phyloP scores from a whole-genome alignment of 2,329 filamentous ascomycete species.

The Hypoxylon sp. region DNA sequence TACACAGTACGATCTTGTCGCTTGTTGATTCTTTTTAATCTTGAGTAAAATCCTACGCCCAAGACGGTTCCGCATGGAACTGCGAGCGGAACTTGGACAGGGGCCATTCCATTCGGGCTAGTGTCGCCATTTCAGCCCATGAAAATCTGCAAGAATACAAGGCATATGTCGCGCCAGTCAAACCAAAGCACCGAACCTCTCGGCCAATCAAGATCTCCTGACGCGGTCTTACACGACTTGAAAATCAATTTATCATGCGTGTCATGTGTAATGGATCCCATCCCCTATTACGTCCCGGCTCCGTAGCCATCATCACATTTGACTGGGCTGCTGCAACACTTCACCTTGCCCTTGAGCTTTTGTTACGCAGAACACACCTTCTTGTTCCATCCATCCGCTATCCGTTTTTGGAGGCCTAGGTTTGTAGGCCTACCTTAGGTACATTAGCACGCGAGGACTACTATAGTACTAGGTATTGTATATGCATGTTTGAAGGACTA shows the following conservation, averaged over 20 bases:
- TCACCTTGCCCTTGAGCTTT: slow-evolving; percentile 34
- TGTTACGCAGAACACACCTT: slow-evolving; percentile 43
- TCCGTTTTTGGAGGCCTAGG: slow-evolving; percentile 20
- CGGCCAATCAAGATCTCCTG: slow-evolving; percentile 55
- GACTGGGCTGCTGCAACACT: slow-evolving; percentile 18
- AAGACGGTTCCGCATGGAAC: slow-evolving; percentile 34
- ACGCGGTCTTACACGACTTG: slow-evolving; percentile 59
- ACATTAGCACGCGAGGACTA: slow-evolving; percentile 31
- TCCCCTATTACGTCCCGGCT: slow-evolving; percentile 47
- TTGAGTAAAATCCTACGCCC: slow-evolving; percentile 37
- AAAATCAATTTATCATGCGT: slow-evolving; percentile 60
- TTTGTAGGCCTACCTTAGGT: slow-evolving; percentile 27
- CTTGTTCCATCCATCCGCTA: slow-evolving; percentile 37
- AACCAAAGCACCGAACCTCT: slow-evolving; percentile 47
- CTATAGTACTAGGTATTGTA: slow-evolving; percentile 29
- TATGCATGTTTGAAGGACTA: slow-evolving; percentile 38
- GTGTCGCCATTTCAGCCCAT: slow-evolving; percentile 52
- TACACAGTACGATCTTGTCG: slow-evolving; percentile 26
- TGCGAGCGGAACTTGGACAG: slow-evolving; percentile 41
- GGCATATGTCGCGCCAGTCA: slow-evolving; percentile 52
- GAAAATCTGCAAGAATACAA: slow-evolving; percentile 54
- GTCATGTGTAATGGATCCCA: slow-evolving; percentile 55
- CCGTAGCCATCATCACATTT: slow-evolving; percentile 41
- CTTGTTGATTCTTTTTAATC: slow-evolving; percentile 34
- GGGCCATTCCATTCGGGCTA: slow-evolving; percentile 44